A percentile compares a stretch with the other conserved stretches of the same genome.
phyloP scores from a whole-genome alignment of 306 rosid species.

The Prunus dulcis region DNA sequence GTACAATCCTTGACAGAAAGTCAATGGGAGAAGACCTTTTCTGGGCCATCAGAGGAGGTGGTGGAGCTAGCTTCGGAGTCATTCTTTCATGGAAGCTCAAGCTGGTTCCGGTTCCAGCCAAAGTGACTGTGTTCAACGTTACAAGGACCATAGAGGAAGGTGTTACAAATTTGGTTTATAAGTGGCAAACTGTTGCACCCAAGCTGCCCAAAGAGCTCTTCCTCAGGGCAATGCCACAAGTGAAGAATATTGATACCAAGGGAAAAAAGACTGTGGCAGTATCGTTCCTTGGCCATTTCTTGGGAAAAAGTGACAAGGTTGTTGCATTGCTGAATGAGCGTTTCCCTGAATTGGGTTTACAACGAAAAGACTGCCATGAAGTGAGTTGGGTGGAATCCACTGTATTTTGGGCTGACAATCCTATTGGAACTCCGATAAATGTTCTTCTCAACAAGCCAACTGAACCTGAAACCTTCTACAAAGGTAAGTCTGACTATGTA shows the following conservation, averaged over 20 bases:
- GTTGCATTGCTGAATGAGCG: neutral
- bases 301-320: neutral
- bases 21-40: constrained; percentile 72
- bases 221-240: neutral
- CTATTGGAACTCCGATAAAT: neutral
- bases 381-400: constrained; percentile 20
- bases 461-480: neutral
- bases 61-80: constrained; percentile 63
- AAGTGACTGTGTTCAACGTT: constrained; percentile 50
- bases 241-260: neutral
- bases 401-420: neutral
- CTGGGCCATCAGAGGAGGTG: constrained; percentile 83
- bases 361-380: neutral
- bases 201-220: constrained; percentile 20
- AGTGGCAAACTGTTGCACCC: constrained; percentile 23
- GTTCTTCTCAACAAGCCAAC: neutral
- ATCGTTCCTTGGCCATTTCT: neutral
- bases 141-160: constrained; percentile 41
- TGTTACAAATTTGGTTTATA: constrained; percentile 23
- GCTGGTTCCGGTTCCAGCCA: constrained; percentile 50
- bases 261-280: constrained; percentile 3
- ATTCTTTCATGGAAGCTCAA: constrained; percentile 61
- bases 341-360: constrained; percentile 1
- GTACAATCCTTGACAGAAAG: constrained; percentile 46
- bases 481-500: constrained; percentile 12